Base-by-base conservation (phyloP, 106 monocot species). In the Hemerocallis citrina region DNA sequence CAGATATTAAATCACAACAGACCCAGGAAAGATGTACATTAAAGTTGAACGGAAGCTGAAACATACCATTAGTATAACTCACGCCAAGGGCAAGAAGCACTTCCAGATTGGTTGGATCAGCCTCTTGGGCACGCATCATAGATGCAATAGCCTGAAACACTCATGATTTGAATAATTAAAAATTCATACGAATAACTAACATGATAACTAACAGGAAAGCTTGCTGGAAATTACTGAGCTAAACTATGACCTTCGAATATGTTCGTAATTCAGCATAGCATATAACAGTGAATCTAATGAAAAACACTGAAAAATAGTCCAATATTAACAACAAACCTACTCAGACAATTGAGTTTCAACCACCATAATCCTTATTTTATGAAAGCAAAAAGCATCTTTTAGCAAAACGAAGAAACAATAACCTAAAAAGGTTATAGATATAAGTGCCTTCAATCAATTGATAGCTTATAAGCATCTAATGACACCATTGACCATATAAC, bases 11-110 rank as follows among this genome's bases (percentile, higher is more conserved):
- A n/a, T n/a, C n/a, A n/a, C n/a, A n/a, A n/a, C n/a, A n/a, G n/a
- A n/a, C n/a, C n/a, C n/a, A n/a, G n/a, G n/a, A n/a, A n/a, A n/a
- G n/a, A n/a, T n/a, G n/a, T n/a, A n/a, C n/a, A n/a, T n/a, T n/a
- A n/a, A n/a, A 42, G 9, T 47, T 43, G 37, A 15, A 44, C 12
- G 10, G 7, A n/a, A 24, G 34, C 13, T 46, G 46, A 52, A 32
- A 52, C 59, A 65, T 72, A 87, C 96, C 96, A 84, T 96, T 96
- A 12, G 96, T 96, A 65, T 96, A 87, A 75, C 96, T 96, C 55
- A 96, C 96, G 36, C 96, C 96, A 73, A 96, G 96, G 64, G 96
- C 86, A 68, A 91, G 96, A 64, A 96, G 74, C 28, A 96, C 87
- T 77, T 96, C 96, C 27, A 96, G 75, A 57, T 96, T 96, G 70